Base-by-base conservation (phyloP, 2,329 filamentous ascomycete genomes). In the Trichophaea hybrida region DNA sequence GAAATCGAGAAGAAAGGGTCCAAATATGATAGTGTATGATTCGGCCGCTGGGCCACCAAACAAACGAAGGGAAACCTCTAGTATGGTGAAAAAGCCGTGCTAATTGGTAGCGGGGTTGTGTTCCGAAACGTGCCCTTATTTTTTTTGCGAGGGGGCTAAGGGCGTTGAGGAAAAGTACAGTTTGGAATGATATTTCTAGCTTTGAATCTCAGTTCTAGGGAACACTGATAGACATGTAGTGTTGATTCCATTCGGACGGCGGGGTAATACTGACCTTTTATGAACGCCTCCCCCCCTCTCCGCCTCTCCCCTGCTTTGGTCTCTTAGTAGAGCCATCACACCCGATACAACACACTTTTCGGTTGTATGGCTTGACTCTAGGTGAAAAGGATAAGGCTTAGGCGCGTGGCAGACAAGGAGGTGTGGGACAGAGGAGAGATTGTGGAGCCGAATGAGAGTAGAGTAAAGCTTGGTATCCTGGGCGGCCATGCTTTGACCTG, bases 251-350 rank as follows among this genome's bases (percentile, higher is more conserved):
- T 35, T 32, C 50, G 2, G 33, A 4, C 32, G 33, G 5, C 32
- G 50, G 50, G 50, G 50, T 32, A 13, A 53, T 7, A 8, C 7
- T 53, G 50, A 53, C 50, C 50, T 53, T 53, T 53, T 53, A 53
- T 53, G 50, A 53, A 53, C 50, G 12, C 31, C 48, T 32, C 15
- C n/a, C 31, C 4, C 12, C 48, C 31, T 12, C 48, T 24, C 48
- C 48, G 15, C 48, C 48, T 43, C 38, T 15, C 38, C 38, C 10
- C n/a, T 15, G n/a, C 10, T 43, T 15, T 10, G 10, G 10, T 15
- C 38, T 15, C 38, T 15, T 10, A 15, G n/a, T 43, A 43, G 38
- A 43, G 10, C 10, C 10, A 43, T 43, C 38, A 43, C 38, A 43
- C 38, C 38, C 10, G 38, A 15, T 10, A 43, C 24, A 43, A 43